Evolutionary conservation across 2,329 filamentous ascomycete genomes (phyloP), one percentile per base, ranked within the genome.

Genomic region (Hansfordia pulvinata): DNA sequence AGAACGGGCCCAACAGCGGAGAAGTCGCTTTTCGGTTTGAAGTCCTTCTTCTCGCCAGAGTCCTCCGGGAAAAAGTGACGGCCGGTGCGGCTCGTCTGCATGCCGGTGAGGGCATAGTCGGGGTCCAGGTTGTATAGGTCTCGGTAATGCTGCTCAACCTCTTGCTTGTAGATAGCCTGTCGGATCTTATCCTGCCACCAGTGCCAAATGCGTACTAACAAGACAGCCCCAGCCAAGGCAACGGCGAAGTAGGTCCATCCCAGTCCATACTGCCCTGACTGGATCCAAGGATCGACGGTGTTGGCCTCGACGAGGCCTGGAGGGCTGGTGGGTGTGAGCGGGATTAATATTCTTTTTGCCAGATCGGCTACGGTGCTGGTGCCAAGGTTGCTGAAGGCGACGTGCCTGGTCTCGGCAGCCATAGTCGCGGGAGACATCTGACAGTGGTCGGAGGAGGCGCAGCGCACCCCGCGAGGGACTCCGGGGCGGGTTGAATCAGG

Each of bases 101-200:
- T 47, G 5, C 50, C 56, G 8, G 59, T 50, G 31, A 56, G 48
- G 27, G 54, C 55, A 37, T 58, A 58, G 13, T 62, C 57, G 19
- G 60, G 53, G 26, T 69, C 61, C 29, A 64, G 42, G 44, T 49
- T 60, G 48, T 73, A 64, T 24, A 67, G 37, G 26, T 60, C 49
- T 31, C 49, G 67, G 47, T 70, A 75, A 41, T 76, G 67, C 41
- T 75, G 65, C 44, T 81, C 65, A 41, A 82, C 64, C 47, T 83
- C 74, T 45, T 90, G 76, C 56, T 92, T 88, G 57, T 90, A 82
- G 33, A 90, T 71, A 35, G 84, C 86, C 39, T 86, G 81, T 38
- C 86, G 73, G 38, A 93, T 83, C 57, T 90, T 92, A 59, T 94
- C 86, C 41, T 86, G 84, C 77, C 84, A 93, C 39, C 79, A 76